Evolutionary conservation across 2,329 filamentous ascomycete genomes (phyloP).

Genomic region (Colletotrichum sp.): DNA sequence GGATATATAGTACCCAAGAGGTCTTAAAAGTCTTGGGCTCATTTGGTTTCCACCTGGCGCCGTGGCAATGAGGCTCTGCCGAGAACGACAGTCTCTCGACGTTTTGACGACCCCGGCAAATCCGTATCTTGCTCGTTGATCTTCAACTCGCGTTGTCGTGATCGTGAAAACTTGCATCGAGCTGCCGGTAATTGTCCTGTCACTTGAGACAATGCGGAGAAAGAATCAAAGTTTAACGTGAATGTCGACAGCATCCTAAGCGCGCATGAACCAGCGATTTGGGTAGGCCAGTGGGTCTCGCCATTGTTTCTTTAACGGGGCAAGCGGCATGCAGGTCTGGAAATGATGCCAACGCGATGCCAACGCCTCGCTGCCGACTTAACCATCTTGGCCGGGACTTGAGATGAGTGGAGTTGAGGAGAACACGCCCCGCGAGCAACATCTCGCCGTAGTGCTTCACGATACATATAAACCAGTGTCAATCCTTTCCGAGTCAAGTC

Average conservation of each 20-base stretch:
- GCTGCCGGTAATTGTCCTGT: background rate
- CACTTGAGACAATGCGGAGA: background rate
- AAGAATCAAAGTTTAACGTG: background rate
- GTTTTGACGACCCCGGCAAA: background rate
- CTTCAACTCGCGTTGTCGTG: background rate
- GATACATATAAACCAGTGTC: background rate
- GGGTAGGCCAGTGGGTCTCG: background rate
- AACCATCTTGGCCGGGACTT: conserved; percentile 1
- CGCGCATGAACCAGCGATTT: background rate
- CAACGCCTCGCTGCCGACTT: conserved; percentile 1
- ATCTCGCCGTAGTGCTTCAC: background rate
- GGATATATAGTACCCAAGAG: background rate
- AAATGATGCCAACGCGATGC: conserved; percentile 9
- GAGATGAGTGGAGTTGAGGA: background rate
- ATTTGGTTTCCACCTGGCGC: background rate
- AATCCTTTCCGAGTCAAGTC: background rate
- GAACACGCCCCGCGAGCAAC: background rate
- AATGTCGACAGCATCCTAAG: background rate
- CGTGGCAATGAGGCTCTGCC: background rate
- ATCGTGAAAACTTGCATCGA: background rate
- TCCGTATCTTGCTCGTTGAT: background rate
- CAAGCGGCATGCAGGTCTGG: background rate
- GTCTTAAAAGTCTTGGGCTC: background rate
- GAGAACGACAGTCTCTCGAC: background rate
- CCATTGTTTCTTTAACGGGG: background rate